Base-by-base conservation (phyloP, 768 basidiomycete species). In the Pulveroboletus sp. region DNA sequence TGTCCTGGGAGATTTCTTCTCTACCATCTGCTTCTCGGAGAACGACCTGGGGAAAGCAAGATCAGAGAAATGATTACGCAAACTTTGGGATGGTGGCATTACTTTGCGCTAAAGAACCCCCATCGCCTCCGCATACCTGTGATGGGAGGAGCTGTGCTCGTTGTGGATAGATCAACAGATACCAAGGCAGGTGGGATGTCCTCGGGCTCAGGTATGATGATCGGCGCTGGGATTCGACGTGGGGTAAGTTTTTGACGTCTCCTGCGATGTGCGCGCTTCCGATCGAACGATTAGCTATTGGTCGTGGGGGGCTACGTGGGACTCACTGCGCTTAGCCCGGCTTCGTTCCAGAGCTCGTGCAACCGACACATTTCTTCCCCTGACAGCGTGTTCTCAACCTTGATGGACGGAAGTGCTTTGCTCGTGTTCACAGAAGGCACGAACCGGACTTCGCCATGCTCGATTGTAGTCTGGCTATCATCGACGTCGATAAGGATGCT, bases 261-360 rank as follows among this genome's bases (percentile, higher is more conserved):
- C 49, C 42, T 62, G 43, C 60, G 64, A 47, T 63, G 52, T 14
- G 57, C 54, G 35, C 54, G 61, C 64, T 68, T 51, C 45, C n/a
- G 12, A 11, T 34, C 16, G 5, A 3, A 23, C 16, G 11, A 47
- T 61, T 38, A 55, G 11, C 14, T 34, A 9, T 21, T 6, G 33
- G n/a, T 19, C 4, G 14, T 2, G 17, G 8, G 20, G 12, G 19
- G 37, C 10, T 6, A 19, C 33, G 17, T 20, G 35, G 23, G 19
- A 50, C 56, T 41, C 20, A 60, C 67, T 11, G 61, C 57, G 33
- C 55, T 53, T 8, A 64, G 34, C 19, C 54, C 56, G 1, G 64
- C 60, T 8, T 40, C 65, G 11, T 66, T 64, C 65, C 65, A 66
- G 21, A 59, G 51, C 12, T 57, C 52, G 36, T 53, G 58, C 17